These are phyloP conservation scores for Colletotrichum sp. DNA, from an alignment of 2,329 filamentous ascomycete genomes.

Conservation along the genomic window DNA sequence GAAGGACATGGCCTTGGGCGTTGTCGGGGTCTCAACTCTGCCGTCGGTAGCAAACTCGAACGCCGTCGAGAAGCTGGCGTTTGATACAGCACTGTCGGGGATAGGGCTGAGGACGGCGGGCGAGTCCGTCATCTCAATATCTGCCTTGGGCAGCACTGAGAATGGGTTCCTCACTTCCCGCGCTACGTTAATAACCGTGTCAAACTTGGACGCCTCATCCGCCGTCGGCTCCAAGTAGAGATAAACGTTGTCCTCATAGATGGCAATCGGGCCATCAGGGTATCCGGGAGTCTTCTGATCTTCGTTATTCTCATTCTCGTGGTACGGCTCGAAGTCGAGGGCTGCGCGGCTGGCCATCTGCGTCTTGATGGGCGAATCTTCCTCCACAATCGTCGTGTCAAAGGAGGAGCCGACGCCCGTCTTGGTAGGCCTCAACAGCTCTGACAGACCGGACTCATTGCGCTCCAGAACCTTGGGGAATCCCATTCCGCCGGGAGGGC, in stretches of 20 bases:
- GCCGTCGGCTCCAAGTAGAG: slow-evolving; percentile 82
- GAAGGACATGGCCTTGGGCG: slow-evolving; percentile 56
- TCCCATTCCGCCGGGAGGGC: slow-evolving; percentile 67
- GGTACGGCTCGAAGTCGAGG: slow-evolving; percentile 65
- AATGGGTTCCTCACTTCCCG: slow-evolving; percentile 84
- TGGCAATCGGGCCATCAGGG: slow-evolving; percentile 80
- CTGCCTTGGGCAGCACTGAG: slow-evolving; percentile 35
- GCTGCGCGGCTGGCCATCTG: slow-evolving; percentile 66
- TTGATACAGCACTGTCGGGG: slow-evolving; percentile 63
- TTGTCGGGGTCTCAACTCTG: slow-evolving; percentile 55
- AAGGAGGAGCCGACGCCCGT: slow-evolving; percentile 39
- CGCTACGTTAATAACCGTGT: slow-evolving; percentile 85
- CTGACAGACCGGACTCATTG: slow-evolving; percentile 65
- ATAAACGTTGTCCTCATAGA: slow-evolving; percentile 79
- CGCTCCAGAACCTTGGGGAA: slow-evolving; percentile 66
- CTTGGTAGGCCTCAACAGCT: slow-evolving; percentile 59
- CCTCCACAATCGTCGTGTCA: slow-evolving; percentile 55
- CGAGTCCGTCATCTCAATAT: slow-evolving; percentile 32
- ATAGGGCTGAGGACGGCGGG: slow-evolving; percentile 48
- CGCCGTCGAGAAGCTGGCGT: slow-evolving; percentile 64
- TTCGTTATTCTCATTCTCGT: slow-evolving; percentile 74
- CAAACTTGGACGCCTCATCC: slow-evolving; percentile 78
- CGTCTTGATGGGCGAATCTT: slow-evolving; percentile 63
- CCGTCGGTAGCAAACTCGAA: slow-evolving; percentile 57
- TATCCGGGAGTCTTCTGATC: slow-evolving; percentile 84